Percentiles rank a stretch among this genome's conserved stretches.
Conservation (phyloP, 2,329 filamentous ascomycete genomes). For the Calonectria hongkongensis region DNA sequence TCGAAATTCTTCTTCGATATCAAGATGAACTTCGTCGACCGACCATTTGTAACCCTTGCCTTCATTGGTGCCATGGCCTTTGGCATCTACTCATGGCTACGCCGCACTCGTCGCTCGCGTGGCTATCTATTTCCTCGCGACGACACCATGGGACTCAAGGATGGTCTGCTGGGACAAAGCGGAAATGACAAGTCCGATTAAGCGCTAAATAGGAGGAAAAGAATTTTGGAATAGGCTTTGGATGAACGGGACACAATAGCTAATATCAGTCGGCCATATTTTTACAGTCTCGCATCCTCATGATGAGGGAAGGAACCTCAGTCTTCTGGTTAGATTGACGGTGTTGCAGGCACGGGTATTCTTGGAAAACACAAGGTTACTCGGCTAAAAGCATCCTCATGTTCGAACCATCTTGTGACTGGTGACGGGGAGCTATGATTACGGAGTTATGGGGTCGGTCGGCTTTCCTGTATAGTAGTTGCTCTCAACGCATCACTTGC, state of each 20-base stretch:
- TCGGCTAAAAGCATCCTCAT: background rate
- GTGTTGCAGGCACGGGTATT: background rate
- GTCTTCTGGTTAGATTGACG: background rate
- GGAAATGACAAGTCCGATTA: constrained; percentile 61
- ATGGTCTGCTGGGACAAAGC: constrained; percentile 75
- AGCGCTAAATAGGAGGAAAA: constrained; percentile 23
- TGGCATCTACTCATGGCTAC: constrained; percentile 71
- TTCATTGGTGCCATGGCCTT: constrained; percentile 75
- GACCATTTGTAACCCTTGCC: constrained; percentile 75
- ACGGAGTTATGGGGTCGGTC: constrained; percentile 54
- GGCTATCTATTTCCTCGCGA: constrained; percentile 79
- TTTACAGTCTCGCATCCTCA: constrained; percentile 2
- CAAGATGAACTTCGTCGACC: constrained; percentile 74
- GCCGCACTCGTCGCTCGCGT: constrained; percentile 71
- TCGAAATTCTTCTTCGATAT: constrained; percentile 83
- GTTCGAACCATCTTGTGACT: constrained; percentile 5
- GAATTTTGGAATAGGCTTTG: background rate
- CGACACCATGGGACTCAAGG: constrained; percentile 76
- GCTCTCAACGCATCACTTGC: constrained; percentile 42
- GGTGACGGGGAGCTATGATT: constrained; percentile 30
- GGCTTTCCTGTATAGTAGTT: constrained; percentile 45
- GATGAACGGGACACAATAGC: background rate
- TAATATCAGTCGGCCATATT: constrained; percentile 1
- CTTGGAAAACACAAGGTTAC: constrained; percentile 7
- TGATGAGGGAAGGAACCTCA: background rate